Evolutionary conservation across 306 rosid species (phyloP), one percentile per base, ranked within the genome.

Genomic region (Casuarina equisetifolia): DNA sequence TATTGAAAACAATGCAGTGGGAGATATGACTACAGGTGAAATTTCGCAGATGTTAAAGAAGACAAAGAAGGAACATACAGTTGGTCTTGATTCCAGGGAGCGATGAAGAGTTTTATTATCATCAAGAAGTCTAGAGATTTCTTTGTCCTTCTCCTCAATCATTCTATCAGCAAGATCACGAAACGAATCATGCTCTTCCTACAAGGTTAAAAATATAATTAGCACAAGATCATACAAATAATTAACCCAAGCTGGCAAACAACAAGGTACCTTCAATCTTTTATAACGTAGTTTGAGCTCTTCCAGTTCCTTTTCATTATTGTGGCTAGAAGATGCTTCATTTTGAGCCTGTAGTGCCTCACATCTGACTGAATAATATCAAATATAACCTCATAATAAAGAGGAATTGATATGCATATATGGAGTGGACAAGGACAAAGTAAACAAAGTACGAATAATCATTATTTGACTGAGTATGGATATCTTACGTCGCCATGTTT

Each of bases 81-180:
- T 78, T 69, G 91, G 86, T 76, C 87, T 90, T 81, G 97, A 91
- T 80, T 91, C 91, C 84, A 90, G 81, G 75, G 92, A 88, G 67
- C 75, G 96, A 15, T 84, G 94, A 70, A 92, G 97, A 86, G 83
- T 84, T 82, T 90, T 88, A 76, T 87, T 96, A 67, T 91, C 97
- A 72, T 91, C 94, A 50, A 86, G 13, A 74, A 96, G 96, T 88
- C 89, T 88, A 72, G 94, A 88, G 84, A 96, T 90, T 86, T 96
- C 97, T 54, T 49, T 84, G 73, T 92, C 99, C 88, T 92, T 96
- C 79, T 96, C 98, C 84, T 86, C 97, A 11, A 90, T 92, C 96
- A 90, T 92, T 86, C 79, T 87, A 85, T 92, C 98, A 76, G 99
- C 96, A 81, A 96, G 96, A 90, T 89, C 88, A 32, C 92, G 98